Conservation (phyloP, 768 basidiomycete species). For the Tylopilus cervinicoccineus region DNA sequence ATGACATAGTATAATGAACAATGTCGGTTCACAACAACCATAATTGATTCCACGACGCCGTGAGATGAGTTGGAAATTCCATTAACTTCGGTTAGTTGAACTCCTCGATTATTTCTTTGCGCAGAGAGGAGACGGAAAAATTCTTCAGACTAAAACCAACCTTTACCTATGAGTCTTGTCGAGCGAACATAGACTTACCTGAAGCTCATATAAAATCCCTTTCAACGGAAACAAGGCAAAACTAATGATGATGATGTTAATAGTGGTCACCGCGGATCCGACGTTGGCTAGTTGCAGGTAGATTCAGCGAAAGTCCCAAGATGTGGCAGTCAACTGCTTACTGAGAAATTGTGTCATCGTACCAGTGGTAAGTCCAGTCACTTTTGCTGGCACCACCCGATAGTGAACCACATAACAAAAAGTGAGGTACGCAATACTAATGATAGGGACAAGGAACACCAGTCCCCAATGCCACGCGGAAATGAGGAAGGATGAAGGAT, state of each 20-base stretch:
- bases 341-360: conserved; percentile 7
- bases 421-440: conserved; percentile 9
- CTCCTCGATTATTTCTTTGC: neutral
- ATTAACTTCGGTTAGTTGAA: conserved; percentile 8
- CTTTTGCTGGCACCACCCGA: conserved; percentile 6
- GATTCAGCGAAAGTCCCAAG: neutral
- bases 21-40: neutral
- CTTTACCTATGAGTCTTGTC: neutral
- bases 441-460: neutral
- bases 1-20: conserved; percentile 10
- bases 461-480: conserved; percentile 4
- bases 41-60: conserved; percentile 1
- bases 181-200: neutral
- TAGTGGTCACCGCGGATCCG: conserved; percentile 9
- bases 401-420: conserved; percentile 20
- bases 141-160: conserved; percentile 13
- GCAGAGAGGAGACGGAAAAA: conserved; percentile 16
- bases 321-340: neutral
- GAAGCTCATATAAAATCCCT: conserved; percentile 8
- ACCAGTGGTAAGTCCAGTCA: neutral
- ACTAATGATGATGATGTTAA: conserved; percentile 17
- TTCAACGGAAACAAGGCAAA: conserved; percentile 11
- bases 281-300: conserved; percentile 1
- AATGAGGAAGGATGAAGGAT: neutral
- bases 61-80: conserved; percentile 15